Base-by-base conservation (phyloP, 2,329 filamentous ascomycete species). In the Ceratocystis cacaofunesta region DNA sequence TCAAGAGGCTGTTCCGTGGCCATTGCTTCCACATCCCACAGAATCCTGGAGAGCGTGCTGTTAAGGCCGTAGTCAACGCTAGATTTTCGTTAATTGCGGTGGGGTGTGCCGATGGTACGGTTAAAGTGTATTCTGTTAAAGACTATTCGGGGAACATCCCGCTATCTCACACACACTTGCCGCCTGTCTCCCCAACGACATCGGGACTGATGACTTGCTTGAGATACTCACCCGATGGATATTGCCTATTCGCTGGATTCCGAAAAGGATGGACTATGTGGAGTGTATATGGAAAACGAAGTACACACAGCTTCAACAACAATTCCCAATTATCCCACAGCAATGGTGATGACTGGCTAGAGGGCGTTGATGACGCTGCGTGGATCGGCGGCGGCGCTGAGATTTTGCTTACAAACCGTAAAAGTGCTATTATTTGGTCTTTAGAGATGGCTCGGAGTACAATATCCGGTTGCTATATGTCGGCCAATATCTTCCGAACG, bases 81-180 rank as follows among this genome's bases (percentile, higher is more conserved):
- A 83, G 92, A 6, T 99, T 99, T 74, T 99, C 94, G 0, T 79
- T 99, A 8, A 86, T 99, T 68, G 92, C 92, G 1, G 82, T 97
- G 22, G 92, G 89, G 12, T 95, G 90, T 71, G 79, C 78, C 10
- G 87, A 90, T 73, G 91, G 92, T 7, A 83, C 84, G 28, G 85
- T 99, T 55, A 82, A 86, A 67, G 88, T 97, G n/a, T 99, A 97
- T 72, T 91, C 87, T 1, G 94, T 91, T 41, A 87, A 88, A 72
- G 94, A 99, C 73, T 97, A 99, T 71, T 86, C 86, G 4, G 94
- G 94, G 57, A 96, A 96, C 71, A 91, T 99, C 64, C 89, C 91
- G 4, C 77, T 88, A 15, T 97, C 92, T 1, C 92, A 97, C 73
- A 83, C 82, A 41, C 84, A 96, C 68, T 81, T 78, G 64, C 78